Conservation (phyloP, 345 rosid species). For the Eucalyptus victrix region DNA sequence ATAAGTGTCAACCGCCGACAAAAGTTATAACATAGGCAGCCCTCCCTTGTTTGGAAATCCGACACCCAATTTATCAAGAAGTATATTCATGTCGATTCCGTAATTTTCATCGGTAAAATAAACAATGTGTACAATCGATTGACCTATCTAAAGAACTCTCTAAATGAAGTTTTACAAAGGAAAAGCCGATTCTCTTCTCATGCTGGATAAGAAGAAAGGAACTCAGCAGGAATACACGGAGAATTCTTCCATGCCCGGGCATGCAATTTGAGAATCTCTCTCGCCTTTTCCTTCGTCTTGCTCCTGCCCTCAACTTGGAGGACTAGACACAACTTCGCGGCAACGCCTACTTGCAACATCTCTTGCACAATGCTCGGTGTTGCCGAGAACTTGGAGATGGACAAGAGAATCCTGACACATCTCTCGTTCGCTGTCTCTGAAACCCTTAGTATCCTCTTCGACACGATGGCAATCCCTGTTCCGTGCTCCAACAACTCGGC, state of each 20-base stretch:
- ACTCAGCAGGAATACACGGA: slow-evolving; percentile 32
- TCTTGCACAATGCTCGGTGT: slow-evolving; percentile 37
- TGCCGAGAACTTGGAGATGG: slow-evolving; percentile 49
- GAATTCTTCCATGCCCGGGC: slow-evolving; percentile 57
- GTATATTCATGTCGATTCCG: background rate
- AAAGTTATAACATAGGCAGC: background rate
- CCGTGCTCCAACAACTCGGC: slow-evolving; percentile 52
- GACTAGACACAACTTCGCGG: slow-evolving; percentile 55
- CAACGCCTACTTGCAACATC: slow-evolving; percentile 68
- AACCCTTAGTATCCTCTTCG: slow-evolving; percentile 68
- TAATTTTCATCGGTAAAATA: background rate
- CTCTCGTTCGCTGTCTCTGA: slow-evolving; percentile 49
- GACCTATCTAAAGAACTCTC: background rate
- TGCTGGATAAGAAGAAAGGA: slow-evolving; percentile 24
- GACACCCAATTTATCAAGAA: background rate
- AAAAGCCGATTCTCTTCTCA: background rate
- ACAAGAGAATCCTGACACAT: slow-evolving; percentile 49
- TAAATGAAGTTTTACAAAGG: background rate
- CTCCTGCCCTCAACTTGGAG: slow-evolving; percentile 37
- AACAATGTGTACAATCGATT: background rate
- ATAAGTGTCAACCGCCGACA: background rate
- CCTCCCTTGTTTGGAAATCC: background rate
- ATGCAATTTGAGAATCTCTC: slow-evolving; percentile 60
- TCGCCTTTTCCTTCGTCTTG: slow-evolving; percentile 49
- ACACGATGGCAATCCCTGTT: slow-evolving; percentile 61